A percentile compares a stretch with the other conserved stretches of the same genome.
Evolutionary conservation across 2,329 filamentous ascomycete species (phyloP).

Genomic region (Pestalotiopsis sp.): DNA sequence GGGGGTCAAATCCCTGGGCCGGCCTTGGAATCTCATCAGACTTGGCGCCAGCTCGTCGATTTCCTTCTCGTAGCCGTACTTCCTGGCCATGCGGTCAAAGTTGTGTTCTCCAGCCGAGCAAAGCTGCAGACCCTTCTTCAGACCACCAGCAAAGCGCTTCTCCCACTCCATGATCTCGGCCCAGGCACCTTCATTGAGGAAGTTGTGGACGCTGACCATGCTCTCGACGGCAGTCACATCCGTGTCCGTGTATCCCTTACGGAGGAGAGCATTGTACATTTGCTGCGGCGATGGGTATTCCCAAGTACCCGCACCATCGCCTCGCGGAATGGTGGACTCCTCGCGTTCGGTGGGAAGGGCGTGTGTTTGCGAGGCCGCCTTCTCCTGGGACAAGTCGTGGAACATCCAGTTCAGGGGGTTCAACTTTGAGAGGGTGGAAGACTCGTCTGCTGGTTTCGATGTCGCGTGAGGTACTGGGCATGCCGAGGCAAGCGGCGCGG

Average conservation of each 20-base stretch:
- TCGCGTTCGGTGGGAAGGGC: slow-evolving; percentile 81
- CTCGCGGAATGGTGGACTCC: slow-evolving; percentile 87
- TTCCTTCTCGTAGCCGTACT: slow-evolving; percentile 52
- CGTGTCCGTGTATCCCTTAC: slow-evolving; percentile 95
- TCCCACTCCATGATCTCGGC: slow-evolving; percentile 95
- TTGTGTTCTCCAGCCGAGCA: slow-evolving; percentile 77
- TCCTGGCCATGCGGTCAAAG: slow-evolving; percentile 40
- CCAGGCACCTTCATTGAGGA: slow-evolving; percentile 97
- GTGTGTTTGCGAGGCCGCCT: slow-evolving; percentile 71
- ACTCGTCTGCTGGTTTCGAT: slow-evolving; percentile 32
- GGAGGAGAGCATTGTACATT: slow-evolving; percentile 98
- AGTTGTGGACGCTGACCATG: slow-evolving; percentile 99
- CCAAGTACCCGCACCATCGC: slow-evolving; percentile 80
- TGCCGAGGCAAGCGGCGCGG: slow-evolving; percentile 35
- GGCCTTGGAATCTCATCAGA: slow-evolving; percentile 84
- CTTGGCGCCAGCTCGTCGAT: slow-evolving; percentile 65
- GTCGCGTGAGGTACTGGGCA: slow-evolving; percentile 50
- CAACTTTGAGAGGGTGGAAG: slow-evolving; percentile 56
- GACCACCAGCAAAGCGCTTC: slow-evolving; percentile 75
- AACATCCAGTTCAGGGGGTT: slow-evolving; percentile 96
- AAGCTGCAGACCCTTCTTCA: slow-evolving; percentile 72
- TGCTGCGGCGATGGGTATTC: slow-evolving; percentile 98
- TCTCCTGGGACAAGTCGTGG: slow-evolving; percentile 78
- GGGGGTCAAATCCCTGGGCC: slow-evolving; percentile 86
- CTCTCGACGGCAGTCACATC: slow-evolving; percentile 90